Base-by-base conservation (phyloP, 495 filamentous ascomycete genomes). In the Darksidea phi region DNA sequence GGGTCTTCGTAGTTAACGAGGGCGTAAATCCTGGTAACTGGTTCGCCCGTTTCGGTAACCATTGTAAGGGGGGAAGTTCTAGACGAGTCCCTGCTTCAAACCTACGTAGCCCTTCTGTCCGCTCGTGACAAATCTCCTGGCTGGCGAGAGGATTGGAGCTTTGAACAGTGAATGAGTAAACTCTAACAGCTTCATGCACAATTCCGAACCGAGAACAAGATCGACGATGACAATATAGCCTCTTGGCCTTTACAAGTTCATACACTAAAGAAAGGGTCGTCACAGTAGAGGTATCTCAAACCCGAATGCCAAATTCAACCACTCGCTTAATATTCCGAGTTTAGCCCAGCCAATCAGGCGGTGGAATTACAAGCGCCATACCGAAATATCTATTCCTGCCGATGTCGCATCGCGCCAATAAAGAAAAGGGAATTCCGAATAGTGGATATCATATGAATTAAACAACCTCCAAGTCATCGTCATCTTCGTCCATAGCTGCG, bases 1-100 rank as follows among this genome's bases (percentile, higher is more conserved):
- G 77, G 67, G 69, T 95, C 91, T 72, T 89, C 87, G 70, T 94
- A 94, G 67, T 90, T 81, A 72, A 97, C 79, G 55, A 93, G 70
- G 56, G 88, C 87, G 73, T 90, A 88, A 64, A 91, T 54, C 34
- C 54, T 61, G 23, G 61, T 8, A n/a, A 23, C 45, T 34, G 41
- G n/a, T 41, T 34, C 25, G 42, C 28, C 46, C 12, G 26, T 34
- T 43, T 55, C 8, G 28, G 49, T 3, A 5, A 54, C 26, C 47
- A 64, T 59, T 13, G 5, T 20, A 3, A 13, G 6, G 13, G 28
- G 10, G 28, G 10, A n/a, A n/a, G n/a, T n/a, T n/a, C n/a, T n/a
- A n/a, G n/a, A n/a, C n/a, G n/a, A n/a, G n/a, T n/a, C n/a, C n/a
- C n/a, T n/a, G n/a, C n/a, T n/a, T n/a, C n/a, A n/a, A n/a, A n/a